phyloP scores from a whole-genome alignment of 129 eudicot genomes.

The Ambrosia artemisiifolia region DNA sequence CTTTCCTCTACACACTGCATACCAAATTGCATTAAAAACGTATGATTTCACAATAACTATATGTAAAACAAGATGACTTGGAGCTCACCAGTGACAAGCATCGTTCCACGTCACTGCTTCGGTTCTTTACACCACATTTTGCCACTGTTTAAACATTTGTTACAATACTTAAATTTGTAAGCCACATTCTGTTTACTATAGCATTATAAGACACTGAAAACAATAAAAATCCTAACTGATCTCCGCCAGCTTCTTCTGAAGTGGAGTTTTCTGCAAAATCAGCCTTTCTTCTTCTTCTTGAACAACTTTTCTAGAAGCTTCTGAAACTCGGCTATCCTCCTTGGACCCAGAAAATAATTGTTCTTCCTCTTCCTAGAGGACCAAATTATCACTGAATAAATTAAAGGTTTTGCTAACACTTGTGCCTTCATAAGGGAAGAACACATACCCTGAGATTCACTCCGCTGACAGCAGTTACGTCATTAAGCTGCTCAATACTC shows the following conservation, averaged over 20 bases:
- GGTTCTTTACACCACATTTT: slow-evolving; percentile 56
- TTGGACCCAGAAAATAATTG: slow-evolving; percentile 73
- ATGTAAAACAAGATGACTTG: background rate
- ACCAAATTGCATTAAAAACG: slow-evolving; percentile 26
- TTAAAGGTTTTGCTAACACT: background rate
- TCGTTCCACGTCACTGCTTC: slow-evolving; percentile 65
- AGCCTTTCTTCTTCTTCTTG: slow-evolving; percentile 92
- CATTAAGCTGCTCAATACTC: slow-evolving; percentile 89
- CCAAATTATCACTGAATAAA: slow-evolving; percentile 18
- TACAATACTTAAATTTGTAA: slow-evolving; percentile 34
- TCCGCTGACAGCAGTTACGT: slow-evolving; percentile 90
- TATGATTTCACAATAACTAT: background rate
- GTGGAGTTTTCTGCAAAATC: slow-evolving; percentile 65
- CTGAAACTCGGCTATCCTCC: slow-evolving; percentile 76
- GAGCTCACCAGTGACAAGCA: slow-evolving; percentile 71
- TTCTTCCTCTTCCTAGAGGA: slow-evolving; percentile 78
- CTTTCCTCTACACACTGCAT: slow-evolving; percentile 86
- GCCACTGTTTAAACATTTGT: slow-evolving; percentile 47
- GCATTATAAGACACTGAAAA: background rate
- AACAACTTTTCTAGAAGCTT: slow-evolving; percentile 77
- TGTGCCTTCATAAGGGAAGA: background rate
- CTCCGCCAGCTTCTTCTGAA: slow-evolving; percentile 68
- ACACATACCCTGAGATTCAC: slow-evolving; percentile 72
- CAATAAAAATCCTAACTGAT: slow-evolving; percentile 51
- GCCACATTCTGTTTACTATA: slow-evolving; percentile 49